Evolutionary conservation across 2,329 filamentous ascomycete genomes (phyloP), one percentile per base, ranked within the genome.

Genomic region (Claviceps sorghi): DNA sequence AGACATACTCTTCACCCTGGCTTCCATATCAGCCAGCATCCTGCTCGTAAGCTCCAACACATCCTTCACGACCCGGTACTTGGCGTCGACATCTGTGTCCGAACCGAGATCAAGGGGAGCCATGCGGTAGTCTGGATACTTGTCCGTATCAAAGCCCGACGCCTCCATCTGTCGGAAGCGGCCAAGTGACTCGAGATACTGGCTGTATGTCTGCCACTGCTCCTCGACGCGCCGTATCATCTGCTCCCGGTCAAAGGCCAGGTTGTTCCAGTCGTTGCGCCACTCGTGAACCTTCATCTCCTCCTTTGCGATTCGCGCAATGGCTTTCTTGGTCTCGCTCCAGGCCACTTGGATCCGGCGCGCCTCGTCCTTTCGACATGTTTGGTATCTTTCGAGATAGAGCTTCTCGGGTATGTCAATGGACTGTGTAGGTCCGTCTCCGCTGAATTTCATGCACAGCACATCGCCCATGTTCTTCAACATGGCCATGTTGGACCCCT

Each of bases 371-470:
- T 70, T 72, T 15, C 71, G 69, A 11, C 58, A 62, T 48, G 67
- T 64, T 50, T 77, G 61, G 53, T 79, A 80, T n/a, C 69, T 72
- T 60, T 80, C 77, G 1, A 75, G 72, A 57, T 77, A 79, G 55
- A 78, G 71, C 13, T 72, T 63, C 43, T 65, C 63, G 6, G 77
- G 77, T 36, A 80, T 71, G 3, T 78, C 73, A 43, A 78, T 66
- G 2, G 67, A 67, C 45, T 70, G 69, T 8, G 64, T 59, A 4
- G 72, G 65, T 2, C 70, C 72, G 4, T 68, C 64, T 2, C 67
- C 68, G 17, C 66, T 65, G 13, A 80, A 59, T 44, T 70, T 69
- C 40, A 80, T 66, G 8, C 70, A 69, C 26, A 80, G 57, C 3
- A 79, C 68, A n/a, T 79, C 74, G 4, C 73, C 73, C 54, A 70